Percentiles rank a stretch among this genome's conserved stretches.
Conservation (phyloP, 352 stramenopile genomes). For the Ophiocytium majus region DNA sequence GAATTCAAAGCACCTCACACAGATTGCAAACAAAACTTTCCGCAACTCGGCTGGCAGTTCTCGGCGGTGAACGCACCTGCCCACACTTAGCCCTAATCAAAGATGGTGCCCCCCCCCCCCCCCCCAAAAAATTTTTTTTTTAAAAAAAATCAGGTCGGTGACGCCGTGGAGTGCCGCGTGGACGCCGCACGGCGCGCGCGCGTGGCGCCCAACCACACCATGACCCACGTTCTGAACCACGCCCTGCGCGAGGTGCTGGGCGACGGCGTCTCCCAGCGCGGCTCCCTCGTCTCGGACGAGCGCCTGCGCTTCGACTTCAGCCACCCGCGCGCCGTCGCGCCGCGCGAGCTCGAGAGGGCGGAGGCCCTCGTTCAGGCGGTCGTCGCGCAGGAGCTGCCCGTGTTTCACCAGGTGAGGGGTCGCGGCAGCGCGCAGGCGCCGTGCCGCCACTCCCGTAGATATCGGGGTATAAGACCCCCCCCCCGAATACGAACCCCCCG, state of each 20-base stretch:
- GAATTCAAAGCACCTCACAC: too few relatives aligned
- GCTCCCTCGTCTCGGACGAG: slow-evolving; percentile 92
- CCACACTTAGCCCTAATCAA: too few relatives aligned
- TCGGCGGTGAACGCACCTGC: too few relatives aligned
- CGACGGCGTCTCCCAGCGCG: slow-evolving; percentile 89
- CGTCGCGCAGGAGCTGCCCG: slow-evolving; percentile 73
- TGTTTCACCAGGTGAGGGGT: slow-evolving; percentile 58
- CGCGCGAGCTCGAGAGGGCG: slow-evolving; percentile 75
- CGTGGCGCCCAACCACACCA: slow-evolving; percentile 97
- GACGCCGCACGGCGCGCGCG: slow-evolving; percentile 87
- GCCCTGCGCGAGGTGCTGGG: slow-evolving; percentile 90
- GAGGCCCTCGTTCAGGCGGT: slow-evolving; percentile 76
- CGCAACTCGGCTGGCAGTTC: too few relatives aligned
- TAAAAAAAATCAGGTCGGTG: too few relatives aligned
- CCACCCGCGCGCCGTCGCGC: slow-evolving; percentile 87
- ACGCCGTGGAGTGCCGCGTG: slow-evolving; percentile 78
- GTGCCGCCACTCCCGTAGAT: slow-evolving; percentile 7
- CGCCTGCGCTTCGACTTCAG: slow-evolving; percentile 96
- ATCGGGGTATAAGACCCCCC: too few relatives aligned
- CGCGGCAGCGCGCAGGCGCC: not conserved
- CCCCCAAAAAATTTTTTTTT: too few relatives aligned
- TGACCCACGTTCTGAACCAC: slow-evolving; percentile 98
- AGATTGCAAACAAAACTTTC: too few relatives aligned
- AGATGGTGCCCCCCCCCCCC: too few relatives aligned
- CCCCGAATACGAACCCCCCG: too few relatives aligned